Conservation (phyloP, 805 yeast genomes). For the Starmerella apicola region DNA sequence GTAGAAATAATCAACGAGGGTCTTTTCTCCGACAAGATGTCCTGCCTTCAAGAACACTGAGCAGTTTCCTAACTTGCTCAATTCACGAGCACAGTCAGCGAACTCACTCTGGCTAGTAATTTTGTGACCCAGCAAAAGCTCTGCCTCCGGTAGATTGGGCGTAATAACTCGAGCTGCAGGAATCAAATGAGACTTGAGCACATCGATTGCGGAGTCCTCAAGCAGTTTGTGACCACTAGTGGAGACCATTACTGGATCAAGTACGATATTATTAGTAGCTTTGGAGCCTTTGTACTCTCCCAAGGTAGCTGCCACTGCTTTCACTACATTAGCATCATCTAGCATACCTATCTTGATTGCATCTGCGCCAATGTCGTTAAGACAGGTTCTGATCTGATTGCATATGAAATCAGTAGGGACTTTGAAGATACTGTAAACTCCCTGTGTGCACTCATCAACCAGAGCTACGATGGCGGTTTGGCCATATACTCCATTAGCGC, state of each 20-base stretch:
- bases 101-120: slow-evolving; percentile 10
- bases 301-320: slow-evolving; percentile 30
- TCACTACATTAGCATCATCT: slow-evolving; percentile 39
- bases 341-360: slow-evolving; percentile 75
- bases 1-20: slow-evolving; percentile 16
- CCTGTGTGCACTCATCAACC: slow-evolving; percentile 61
- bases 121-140: slow-evolving; percentile 14
- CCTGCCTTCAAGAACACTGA: slow-evolving; percentile 67
- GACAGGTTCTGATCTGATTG: slow-evolving; percentile 40
- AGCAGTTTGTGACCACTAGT: slow-evolving; percentile 60
- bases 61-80: slow-evolving; percentile 18
- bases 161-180: slow-evolving; percentile 51
- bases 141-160: slow-evolving; percentile 65
- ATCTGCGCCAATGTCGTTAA: slow-evolving; percentile 49
- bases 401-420: slow-evolving; percentile 29
- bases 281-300: slow-evolving; percentile 5
- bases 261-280: slow-evolving; percentile 25
- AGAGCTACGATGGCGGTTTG: slow-evolving; percentile 65
- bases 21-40: slow-evolving; percentile 35
- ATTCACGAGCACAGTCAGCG: slow-evolving; percentile 16
- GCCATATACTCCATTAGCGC: slow-evolving; percentile 65
- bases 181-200: slow-evolving; percentile 35
- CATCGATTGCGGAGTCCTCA: slow-evolving; percentile 35
- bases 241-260: slow-evolving; percentile 79
- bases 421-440: slow-evolving; percentile 16